Evolutionary conservation across 2,329 filamentous ascomycete species (phyloP).

Genomic region (Scortechinia acanthostroma): DNA sequence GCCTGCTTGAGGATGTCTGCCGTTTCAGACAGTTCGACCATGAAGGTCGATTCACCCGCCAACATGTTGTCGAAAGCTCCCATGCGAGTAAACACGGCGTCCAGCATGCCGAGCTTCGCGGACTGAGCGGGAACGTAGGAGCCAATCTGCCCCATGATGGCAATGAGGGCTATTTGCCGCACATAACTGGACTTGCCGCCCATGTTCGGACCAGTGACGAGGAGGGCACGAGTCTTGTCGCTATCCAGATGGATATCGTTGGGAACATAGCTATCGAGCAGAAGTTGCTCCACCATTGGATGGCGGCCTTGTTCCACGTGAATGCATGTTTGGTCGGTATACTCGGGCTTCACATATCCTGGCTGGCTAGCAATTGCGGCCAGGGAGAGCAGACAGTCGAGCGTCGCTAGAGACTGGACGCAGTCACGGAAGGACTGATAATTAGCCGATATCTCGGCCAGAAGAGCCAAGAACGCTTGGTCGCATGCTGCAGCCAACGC

Average conservation of each 20-base stretch:
- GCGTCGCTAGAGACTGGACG: slow-evolving; percentile 57
- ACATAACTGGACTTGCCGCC: slow-evolving; percentile 71
- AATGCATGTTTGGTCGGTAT: slow-evolving; percentile 45
- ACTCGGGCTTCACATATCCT: slow-evolving; percentile 60
- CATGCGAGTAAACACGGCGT: slow-evolving; percentile 71
- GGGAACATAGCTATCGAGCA: slow-evolving; percentile 63
- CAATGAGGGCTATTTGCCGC: slow-evolving; percentile 61
- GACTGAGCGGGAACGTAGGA: slow-evolving; percentile 62
- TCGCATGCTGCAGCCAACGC: slow-evolving; percentile 66
- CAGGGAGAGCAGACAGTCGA: slow-evolving; percentile 64
- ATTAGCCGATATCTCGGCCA: slow-evolving; percentile 54
- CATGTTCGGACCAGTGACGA: slow-evolving; percentile 73
- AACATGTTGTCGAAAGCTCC: slow-evolving; percentile 72
- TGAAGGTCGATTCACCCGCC: slow-evolving; percentile 67
- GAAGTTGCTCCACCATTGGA: slow-evolving; percentile 69
- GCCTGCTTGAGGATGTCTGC: slow-evolving; percentile 66
- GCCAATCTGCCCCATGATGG: slow-evolving; percentile 70
- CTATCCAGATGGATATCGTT: slow-evolving; percentile 53
- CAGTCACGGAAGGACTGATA: slow-evolving; percentile 65
- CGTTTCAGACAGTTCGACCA: slow-evolving; percentile 69
- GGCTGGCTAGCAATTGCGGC: slow-evolving; percentile 59
- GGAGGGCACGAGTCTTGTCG: slow-evolving; percentile 41
- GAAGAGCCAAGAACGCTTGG: slow-evolving; percentile 46
- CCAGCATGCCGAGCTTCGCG: slow-evolving; percentile 56
- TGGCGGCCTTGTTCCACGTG: slow-evolving; percentile 56